Conservation (phyloP, 306 rosid genomes). For the Vigna radiata region DNA sequence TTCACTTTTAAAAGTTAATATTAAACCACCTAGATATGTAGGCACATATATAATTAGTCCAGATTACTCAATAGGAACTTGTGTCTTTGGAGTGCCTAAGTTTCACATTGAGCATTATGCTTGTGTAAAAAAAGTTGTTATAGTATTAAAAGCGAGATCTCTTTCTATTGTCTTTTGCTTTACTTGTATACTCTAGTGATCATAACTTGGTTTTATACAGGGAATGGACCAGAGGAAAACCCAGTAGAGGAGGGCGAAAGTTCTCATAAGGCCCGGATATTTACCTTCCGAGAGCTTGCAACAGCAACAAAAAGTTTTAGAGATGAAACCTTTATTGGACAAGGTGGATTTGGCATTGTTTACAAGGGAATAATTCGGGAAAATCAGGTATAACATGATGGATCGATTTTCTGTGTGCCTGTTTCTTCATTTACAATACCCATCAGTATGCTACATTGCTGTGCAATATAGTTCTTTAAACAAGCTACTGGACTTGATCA, state of each 20-base stretch:
- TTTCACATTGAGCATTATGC: no score
- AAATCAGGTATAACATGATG: slow-evolving; percentile 53
- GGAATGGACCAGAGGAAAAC: slow-evolving; percentile 19
- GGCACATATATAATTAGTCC: slow-evolving; percentile 5
- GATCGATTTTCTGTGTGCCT: neutral
- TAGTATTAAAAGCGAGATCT: neutral
- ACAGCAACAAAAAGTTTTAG: slow-evolving; percentile 69
- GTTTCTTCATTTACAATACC: slow-evolving; percentile 22
- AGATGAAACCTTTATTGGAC: slow-evolving; percentile 60
- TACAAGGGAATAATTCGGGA: slow-evolving; percentile 59
- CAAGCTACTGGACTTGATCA: slow-evolving; percentile 36
- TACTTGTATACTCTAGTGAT: slow-evolving; percentile 17
- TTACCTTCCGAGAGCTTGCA: slow-evolving; percentile 68
- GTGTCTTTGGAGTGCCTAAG: no score
- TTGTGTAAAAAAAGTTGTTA: neutral
- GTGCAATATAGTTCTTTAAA: slow-evolving; percentile 22
- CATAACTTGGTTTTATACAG: slow-evolving; percentile 42
- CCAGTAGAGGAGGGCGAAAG: slow-evolving; percentile 25
- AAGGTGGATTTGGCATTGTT: slow-evolving; percentile 85
- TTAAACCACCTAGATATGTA: neutral
- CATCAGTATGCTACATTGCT: neutral
- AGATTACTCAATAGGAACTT: neutral
- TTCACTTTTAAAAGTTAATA: neutral
- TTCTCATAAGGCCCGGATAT: slow-evolving; percentile 46
- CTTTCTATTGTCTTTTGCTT: neutral